Conservation (phyloP, 768 basidiomycete genomes). For the Hebeloma cylindrosporum region DNA sequence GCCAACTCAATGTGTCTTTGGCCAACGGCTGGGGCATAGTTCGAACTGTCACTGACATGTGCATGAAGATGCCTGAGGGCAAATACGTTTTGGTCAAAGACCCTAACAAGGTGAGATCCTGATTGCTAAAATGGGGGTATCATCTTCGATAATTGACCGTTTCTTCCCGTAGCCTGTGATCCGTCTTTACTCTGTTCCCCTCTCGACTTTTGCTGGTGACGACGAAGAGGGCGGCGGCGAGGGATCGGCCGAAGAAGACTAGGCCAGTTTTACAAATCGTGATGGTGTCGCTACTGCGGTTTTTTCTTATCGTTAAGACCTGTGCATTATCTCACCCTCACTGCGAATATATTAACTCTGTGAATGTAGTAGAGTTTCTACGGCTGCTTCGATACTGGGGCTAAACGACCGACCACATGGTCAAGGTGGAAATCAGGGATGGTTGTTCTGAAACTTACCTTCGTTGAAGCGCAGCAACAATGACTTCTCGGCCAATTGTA, state of each 20-base stretch:
- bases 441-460: slow-evolving; percentile 52
- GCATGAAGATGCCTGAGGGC: slow-evolving; percentile 96
- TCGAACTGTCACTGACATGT: slow-evolving; percentile 89
- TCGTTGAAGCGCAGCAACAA: slow-evolving; percentile 77
- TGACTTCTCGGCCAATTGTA: slow-evolving; percentile 65
- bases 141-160: no score
- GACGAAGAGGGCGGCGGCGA: slow-evolving; percentile 69
- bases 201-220: slow-evolving; percentile 79
- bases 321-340: no score
- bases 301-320: no score
- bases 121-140: slow-evolving; percentile 8
- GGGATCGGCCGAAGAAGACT: slow-evolving; percentile 38
- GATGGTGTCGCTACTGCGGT: background rate
- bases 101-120: slow-evolving; percentile 81
- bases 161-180: slow-evolving; percentile 73
- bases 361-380: slow-evolving; percentile 70
- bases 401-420: slow-evolving; percentile 36
- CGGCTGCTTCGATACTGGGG: slow-evolving; percentile 77
- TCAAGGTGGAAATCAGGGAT: slow-evolving; percentile 3
- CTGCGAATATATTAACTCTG: no score
- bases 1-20: slow-evolving; percentile 92
- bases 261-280: slow-evolving; percentile 14
- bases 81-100: slow-evolving; percentile 98
- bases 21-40: slow-evolving; percentile 99
- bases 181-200: slow-evolving; percentile 90